These are phyloP conservation scores for Plasmopara viticola DNA, from an alignment of 352 stramenopile species.

Conservation along the genomic window DNA sequence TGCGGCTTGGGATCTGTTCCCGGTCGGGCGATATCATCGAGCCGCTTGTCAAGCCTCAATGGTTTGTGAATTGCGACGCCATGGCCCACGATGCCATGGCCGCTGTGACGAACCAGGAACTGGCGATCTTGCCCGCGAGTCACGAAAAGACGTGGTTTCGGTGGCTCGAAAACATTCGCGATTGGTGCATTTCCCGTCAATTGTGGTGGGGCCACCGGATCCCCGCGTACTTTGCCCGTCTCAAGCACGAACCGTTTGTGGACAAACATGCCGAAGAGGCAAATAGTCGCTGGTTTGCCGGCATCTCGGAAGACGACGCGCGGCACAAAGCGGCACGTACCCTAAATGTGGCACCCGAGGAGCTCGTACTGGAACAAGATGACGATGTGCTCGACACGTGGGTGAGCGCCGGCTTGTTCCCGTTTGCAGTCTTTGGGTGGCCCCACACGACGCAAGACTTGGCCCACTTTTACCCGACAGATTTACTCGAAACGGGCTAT, in stretches of 20 bases:
- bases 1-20: conserved; percentile 96
- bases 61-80: conserved; percentile 88
- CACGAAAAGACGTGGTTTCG: conserved; percentile 96
- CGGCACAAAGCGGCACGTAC: conserved; percentile 63
- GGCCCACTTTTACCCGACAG: conserved; percentile 93
- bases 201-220: conserved; percentile 99
- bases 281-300: conserved; percentile 66
- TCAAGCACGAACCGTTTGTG: conserved; percentile 72
- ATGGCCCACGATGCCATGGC: conserved; percentile 84
- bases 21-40: conserved; percentile 99
- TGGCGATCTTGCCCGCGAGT: conserved; percentile 70
- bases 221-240: conserved; percentile 95
- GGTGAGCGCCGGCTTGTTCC: conserved; percentile 98
- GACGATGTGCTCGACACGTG: conserved; percentile 99
- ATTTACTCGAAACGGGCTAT: conserved; percentile 98
- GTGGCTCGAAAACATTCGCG: conserved; percentile 98
- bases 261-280: conserved; percentile 67
- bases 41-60: conserved; percentile 99
- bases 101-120: conserved; percentile 74
- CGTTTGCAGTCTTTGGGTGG: conserved; percentile 85
- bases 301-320: conserved; percentile 83
- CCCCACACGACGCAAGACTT: conserved; percentile 62
- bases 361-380: conserved; percentile 92
- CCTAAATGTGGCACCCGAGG: too few relatives aligned
- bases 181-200: conserved; percentile 99